A percentile compares a stretch with the other conserved stretches of the same genome.
Evolutionary conservation across 148 eudicot species (phyloP).

Genomic region (Simmondsia chinensis): DNA sequence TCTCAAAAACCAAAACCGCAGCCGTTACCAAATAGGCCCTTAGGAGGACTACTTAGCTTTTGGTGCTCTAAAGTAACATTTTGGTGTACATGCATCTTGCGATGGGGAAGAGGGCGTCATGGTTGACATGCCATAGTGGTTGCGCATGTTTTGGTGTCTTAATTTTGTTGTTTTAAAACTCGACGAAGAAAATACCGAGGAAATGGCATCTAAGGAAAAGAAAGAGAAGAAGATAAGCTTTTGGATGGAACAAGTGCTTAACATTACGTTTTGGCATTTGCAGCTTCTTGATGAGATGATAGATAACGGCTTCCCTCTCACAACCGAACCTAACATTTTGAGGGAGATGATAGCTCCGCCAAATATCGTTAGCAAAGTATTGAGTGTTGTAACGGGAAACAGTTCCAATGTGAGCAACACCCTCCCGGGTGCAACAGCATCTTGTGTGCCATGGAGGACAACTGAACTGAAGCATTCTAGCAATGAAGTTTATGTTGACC

Average conservation of each 20-base stretch:
- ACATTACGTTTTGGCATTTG: constrained; percentile 20
- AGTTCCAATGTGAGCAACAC: constrained; percentile 75
- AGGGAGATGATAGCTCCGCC: constrained; percentile 98
- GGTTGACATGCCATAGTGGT: no score
- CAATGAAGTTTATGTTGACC: constrained; percentile 84
- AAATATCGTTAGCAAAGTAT: constrained; percentile 76
- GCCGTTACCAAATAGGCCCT: no score
- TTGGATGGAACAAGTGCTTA: background rate
- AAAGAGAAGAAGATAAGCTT: no score
- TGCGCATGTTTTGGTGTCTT: no score
- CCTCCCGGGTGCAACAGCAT: constrained; percentile 79
- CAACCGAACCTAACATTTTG: constrained; percentile 87
- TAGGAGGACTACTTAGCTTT: no score
- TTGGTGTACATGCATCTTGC: no score
- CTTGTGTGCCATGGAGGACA: constrained; percentile 96
- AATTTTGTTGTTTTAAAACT: no score
- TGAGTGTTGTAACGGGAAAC: constrained; percentile 94
- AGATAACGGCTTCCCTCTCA: constrained; percentile 96
- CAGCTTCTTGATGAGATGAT: constrained; percentile 99
- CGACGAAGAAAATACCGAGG: no score
- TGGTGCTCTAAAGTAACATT: no score
- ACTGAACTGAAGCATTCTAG: constrained; percentile 73
- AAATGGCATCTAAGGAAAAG: no score
- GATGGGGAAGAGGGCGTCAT: no score
- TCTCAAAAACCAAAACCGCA: no score